A percentile compares a stretch with the other conserved stretches of the same genome.
Conservation (phyloP, 176 grass and related monocot genomes). For the Cenchrus purpureus region DNA sequence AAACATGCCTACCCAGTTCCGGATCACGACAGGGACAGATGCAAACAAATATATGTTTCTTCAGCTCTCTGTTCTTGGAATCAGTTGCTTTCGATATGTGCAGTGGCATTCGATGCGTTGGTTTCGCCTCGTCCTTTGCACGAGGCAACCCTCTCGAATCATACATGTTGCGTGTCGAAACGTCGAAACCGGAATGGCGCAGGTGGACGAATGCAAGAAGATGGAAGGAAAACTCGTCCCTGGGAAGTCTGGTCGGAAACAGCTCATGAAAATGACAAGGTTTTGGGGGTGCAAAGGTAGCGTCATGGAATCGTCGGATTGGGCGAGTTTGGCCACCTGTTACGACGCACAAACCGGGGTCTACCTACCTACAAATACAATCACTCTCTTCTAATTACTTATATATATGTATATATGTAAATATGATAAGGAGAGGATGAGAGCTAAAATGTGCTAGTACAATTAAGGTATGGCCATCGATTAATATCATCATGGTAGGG, state of each 20-base stretch:
- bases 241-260: not conserved
- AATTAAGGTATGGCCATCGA: constrained; percentile 14
- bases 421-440: not conserved
- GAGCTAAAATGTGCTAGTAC: too few species aligned
- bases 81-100: not conserved
- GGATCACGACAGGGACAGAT: not conserved
- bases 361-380: constrained; percentile 6
- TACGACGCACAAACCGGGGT: constrained; percentile 13
- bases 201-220: constrained; percentile 11
- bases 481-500: not conserved
- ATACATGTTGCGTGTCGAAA: not conserved
- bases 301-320: constrained; percentile 4
- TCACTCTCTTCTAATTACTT: not conserved
- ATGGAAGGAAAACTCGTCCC: not conserved
- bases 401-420: not conserved
- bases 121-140: not conserved
- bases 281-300: not conserved
- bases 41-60: not conserved
- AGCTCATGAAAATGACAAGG: constrained; percentile 32
- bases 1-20: constrained; percentile 2
- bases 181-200: not conserved
- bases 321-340: constrained; percentile 62
- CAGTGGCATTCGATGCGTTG: not conserved
- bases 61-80: not conserved
- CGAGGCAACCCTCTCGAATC: not conserved